These are phyloP conservation scores for Floccularia luteovirens DNA, from an alignment of 768 basidiomycete genomes.

Conservation along the genomic window DNA sequence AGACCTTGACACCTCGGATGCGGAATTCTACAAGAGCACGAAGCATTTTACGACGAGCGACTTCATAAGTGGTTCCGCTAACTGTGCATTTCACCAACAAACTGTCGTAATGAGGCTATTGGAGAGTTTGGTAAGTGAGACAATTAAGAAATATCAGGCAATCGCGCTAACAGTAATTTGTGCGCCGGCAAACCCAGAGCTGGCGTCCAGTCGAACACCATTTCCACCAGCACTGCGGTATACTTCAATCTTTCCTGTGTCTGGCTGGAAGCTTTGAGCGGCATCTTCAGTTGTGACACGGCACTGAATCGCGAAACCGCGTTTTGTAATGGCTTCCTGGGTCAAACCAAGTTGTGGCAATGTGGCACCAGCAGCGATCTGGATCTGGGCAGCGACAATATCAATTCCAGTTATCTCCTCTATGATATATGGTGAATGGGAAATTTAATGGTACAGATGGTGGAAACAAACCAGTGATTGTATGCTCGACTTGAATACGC, in stretches of 20 bases:
- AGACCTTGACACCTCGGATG: slow-evolving; percentile 96
- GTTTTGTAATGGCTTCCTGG: slow-evolving; percentile 92
- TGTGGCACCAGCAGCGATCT: slow-evolving; percentile 98
- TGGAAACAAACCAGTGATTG: slow-evolving; percentile 72
- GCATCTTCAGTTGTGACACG: slow-evolving; percentile 98
- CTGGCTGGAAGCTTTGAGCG: slow-evolving; percentile 88
- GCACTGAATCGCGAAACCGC: slow-evolving; percentile 97
- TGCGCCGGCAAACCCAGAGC: slow-evolving; percentile 96
- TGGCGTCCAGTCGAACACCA: slow-evolving; percentile 94
- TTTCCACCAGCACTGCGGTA: slow-evolving; percentile 99
- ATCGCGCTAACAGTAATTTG: slow-evolving; percentile 82
- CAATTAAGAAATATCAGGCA: background rate
- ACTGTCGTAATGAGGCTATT: slow-evolving; percentile 94
- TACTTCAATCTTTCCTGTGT: slow-evolving; percentile 98
- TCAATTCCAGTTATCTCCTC: slow-evolving; percentile 99
- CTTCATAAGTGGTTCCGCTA: slow-evolving; percentile 96
- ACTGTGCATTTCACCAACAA: slow-evolving; percentile 95
- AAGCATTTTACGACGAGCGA: slow-evolving; percentile 98
- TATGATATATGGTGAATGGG: slow-evolving; percentile 20
- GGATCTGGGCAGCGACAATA: slow-evolving; percentile 98
- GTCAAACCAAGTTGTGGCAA: slow-evolving; percentile 92
- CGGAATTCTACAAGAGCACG: slow-evolving; percentile 99
- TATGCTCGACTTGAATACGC: slow-evolving; percentile 99
- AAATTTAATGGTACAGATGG: slow-evolving; percentile 2
- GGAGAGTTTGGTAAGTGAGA: slow-evolving; percentile 3